Percentiles rank a stretch among this genome's conserved stretches.
Evolutionary conservation across 441 rosid genomes (phyloP).

Genomic region (Jatropha multifida): DNA sequence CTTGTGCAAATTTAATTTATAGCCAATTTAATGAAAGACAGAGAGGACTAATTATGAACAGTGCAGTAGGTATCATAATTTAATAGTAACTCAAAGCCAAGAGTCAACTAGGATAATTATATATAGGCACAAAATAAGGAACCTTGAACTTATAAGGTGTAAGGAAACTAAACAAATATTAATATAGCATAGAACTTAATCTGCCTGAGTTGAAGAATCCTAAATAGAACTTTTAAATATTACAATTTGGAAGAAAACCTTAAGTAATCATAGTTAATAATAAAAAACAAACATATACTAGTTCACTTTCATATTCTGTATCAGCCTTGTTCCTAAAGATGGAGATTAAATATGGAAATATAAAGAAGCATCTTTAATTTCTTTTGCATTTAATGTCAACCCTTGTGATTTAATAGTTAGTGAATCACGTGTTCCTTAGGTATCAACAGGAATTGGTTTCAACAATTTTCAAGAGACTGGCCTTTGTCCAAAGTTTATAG

Average conservation of each 20-base stretch:
- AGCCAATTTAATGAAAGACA: background rate
- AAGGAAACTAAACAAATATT: background rate
- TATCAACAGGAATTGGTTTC: background rate
- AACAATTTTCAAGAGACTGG: too few species aligned
- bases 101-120: too few species aligned
- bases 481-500: background rate
- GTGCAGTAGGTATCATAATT: background rate
- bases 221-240: background rate
- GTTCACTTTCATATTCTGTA: background rate
- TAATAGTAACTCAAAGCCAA: background rate
- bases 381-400: background rate
- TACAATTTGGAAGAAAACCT: background rate
- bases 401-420: background rate
- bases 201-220: background rate
- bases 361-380: background rate
- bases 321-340: background rate
- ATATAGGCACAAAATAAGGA: background rate
- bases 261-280: background rate
- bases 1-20: background rate
- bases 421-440: background rate
- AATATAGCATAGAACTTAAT: background rate
- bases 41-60: background rate
- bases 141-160: background rate
- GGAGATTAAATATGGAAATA: background rate
- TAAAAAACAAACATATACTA: background rate